Percentiles rank a stretch among this genome's conserved stretches.
These are phyloP conservation scores for Pseudogymnoascus sp. DNA, from an alignment of 2,329 filamentous ascomycete genomes.

Conservation along the genomic window DNA sequence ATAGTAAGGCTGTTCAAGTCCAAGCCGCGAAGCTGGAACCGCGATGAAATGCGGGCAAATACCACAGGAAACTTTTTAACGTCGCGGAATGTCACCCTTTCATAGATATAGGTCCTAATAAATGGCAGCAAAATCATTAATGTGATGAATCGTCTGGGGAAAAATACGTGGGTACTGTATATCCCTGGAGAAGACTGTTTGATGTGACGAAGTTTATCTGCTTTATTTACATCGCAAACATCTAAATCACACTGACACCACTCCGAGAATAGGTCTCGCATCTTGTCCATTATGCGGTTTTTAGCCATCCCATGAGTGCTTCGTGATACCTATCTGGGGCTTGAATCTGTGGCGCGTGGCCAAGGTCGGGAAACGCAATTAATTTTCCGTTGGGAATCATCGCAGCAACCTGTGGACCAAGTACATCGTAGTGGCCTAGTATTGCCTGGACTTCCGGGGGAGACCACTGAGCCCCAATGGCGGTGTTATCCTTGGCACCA, in stretches of 20 bases:
- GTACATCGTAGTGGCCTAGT: constrained; percentile 41
- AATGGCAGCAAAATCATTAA: background rate
- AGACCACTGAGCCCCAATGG: background rate
- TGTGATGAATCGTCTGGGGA: background rate
- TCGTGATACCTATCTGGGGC: constrained; percentile 39
- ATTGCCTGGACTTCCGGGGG: constrained; percentile 33
- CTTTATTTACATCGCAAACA: background rate
- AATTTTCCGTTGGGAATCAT: constrained; percentile 39
- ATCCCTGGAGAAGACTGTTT: background rate
- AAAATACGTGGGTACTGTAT: background rate
- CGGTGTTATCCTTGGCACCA: constrained; percentile 43
- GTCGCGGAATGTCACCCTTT: background rate
- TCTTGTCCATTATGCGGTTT: background rate
- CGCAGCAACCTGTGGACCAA: constrained; percentile 37
- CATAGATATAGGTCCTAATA: background rate
- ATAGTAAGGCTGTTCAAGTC: background rate
- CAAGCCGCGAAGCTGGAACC: background rate
- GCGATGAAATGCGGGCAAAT: background rate
- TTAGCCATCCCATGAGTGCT: constrained; percentile 38
- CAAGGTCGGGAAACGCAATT: constrained; percentile 39
- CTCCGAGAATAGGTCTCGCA: background rate
- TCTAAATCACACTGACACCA: background rate
- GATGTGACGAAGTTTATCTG: background rate
- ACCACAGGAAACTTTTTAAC: too few relatives aligned
- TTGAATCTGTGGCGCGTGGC: constrained; percentile 46